Conservation (phyloP, 2,329 filamentous ascomycete species). For the Dactylellina parvicollis region DNA sequence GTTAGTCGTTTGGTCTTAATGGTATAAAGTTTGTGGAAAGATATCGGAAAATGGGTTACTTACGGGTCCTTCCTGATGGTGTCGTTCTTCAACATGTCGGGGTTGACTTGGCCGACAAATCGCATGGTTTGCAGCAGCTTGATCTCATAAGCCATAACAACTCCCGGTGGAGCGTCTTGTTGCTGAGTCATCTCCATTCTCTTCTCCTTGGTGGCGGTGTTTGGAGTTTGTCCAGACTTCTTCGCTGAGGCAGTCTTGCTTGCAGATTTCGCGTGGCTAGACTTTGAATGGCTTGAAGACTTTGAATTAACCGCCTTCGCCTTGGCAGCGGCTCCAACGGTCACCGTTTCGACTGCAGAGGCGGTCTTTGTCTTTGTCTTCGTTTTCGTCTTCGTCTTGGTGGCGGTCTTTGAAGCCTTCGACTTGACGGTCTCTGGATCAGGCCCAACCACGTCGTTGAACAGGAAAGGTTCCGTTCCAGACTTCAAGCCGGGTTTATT, state of each 20-base stretch:
- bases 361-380: background rate
- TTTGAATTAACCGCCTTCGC: too few species aligned
- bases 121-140: slow-evolving; percentile 69
- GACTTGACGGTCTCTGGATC: slow-evolving; percentile 1
- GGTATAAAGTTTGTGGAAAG: background rate
- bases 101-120: slow-evolving; percentile 75
- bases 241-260: slow-evolving; percentile 55
- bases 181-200: slow-evolving; percentile 60
- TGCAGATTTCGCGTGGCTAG: slow-evolving; percentile 18
- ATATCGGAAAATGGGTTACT: background rate
- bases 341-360: too few species aligned
- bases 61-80: slow-evolving; percentile 45
- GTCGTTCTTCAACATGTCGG: slow-evolving; percentile 65
- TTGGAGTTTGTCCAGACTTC: slow-evolving; percentile 47
- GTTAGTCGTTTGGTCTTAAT: background rate
- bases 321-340: background rate
- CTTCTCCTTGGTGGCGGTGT: slow-evolving; percentile 47
- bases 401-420: background rate
- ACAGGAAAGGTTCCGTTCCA: background rate
- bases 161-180: slow-evolving; percentile 52
- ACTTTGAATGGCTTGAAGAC: too few species aligned
- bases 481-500: background rate
- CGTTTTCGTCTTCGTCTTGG: background rate
- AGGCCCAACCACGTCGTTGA: background rate
- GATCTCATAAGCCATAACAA: slow-evolving; percentile 56